Evolutionary conservation across 106 monocot genomes (phyloP), one percentile per base, ranked within the genome.

Genomic region (Allium fistulosum): DNA sequence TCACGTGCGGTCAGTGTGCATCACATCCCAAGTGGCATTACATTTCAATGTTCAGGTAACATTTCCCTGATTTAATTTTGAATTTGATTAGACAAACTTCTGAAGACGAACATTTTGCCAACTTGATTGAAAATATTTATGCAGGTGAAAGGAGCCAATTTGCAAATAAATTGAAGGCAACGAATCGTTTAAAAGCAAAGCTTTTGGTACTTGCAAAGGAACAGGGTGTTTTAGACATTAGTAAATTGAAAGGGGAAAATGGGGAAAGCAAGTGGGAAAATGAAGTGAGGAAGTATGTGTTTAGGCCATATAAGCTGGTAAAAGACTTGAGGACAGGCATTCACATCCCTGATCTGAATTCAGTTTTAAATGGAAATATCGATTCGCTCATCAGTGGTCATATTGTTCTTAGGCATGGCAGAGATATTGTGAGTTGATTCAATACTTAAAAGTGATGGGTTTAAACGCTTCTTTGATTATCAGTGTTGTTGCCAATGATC

Each of bases 101-200:
- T 5, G 37, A 37, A 37, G 37, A 37, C 37, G 1, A 37, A 2
- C 37, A 37, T 37, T 37, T 37, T 37, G 37, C 37, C 37, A 37
- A 37, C 37, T 37, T 37, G 37, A 37, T 37, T 5, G 37, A 37
- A 37, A 37, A 37, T 37, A 37, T 37, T 37, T 37, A 37, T 5
- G 62, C 86, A 93, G 93, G 89, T 74, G 93, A 94, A 71, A 83
- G 93, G 78, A 94, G 86, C 51, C 71, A 69, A 57, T 87, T 94
- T 63, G 89, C 86, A 49, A 94, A 94, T 61, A 84, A 80, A 71
- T 65, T 82, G 53, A 90, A 94, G 72, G 86, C 86, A 15, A 61
- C 76, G 11, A 87, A 84, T 49, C 83, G 93, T 17, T 63, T 94
- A 61, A 94, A 94, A 74, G 89, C 86, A 11, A 94, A 89, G 55